Percentiles rank a stretch among this genome's conserved stretches.
phyloP scores from a whole-genome alignment of 2,329 filamentous ascomycete species.

The Phyllosticta capitalensis region DNA sequence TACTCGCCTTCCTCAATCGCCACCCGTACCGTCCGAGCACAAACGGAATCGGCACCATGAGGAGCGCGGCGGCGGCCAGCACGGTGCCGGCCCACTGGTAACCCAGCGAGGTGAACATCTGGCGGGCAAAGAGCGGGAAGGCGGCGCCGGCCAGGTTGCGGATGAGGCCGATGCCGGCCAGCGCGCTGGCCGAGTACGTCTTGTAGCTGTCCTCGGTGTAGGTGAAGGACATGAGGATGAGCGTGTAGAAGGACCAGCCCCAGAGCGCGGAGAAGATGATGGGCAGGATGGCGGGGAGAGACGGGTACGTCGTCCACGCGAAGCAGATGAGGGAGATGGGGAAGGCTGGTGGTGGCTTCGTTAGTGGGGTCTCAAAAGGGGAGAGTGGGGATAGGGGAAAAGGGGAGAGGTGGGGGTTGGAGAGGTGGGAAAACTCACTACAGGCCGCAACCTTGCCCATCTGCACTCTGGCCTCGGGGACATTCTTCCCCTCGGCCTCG shows the following conservation, averaged over 20 bases:
- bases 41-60: conserved; percentile 25
- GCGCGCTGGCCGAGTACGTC: conserved; percentile 32
- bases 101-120: conserved; percentile 22
- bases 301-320: conserved; percentile 7
- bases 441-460: conserved; percentile 33
- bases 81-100: conserved; percentile 23
- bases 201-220: conserved; percentile 43
- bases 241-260: conserved; percentile 42
- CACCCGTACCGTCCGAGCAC: conserved; percentile 26
- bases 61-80: conserved; percentile 20
- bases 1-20: conserved; percentile 27
- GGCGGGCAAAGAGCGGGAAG: conserved; percentile 24
- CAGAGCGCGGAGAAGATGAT: conserved; percentile 41
- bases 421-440: conserved; percentile 25
- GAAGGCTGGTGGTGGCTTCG: conserved; percentile 15
- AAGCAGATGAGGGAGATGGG: conserved; percentile 17
- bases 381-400: too few species aligned
- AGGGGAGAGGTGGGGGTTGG: too few species aligned
- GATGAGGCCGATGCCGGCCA: conserved; percentile 32
- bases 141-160: conserved; percentile 29
- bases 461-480: conserved; percentile 36
- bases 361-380: conserved; percentile 14
- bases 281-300: conserved; percentile 32
- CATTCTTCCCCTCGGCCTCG: conserved; percentile 22
- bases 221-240: conserved; percentile 42